Evolutionary conservation across 106 monocot genomes (phyloP), one percentile per base, ranked within the genome.

Genomic region (Phalaenopsis equestris): DNA sequence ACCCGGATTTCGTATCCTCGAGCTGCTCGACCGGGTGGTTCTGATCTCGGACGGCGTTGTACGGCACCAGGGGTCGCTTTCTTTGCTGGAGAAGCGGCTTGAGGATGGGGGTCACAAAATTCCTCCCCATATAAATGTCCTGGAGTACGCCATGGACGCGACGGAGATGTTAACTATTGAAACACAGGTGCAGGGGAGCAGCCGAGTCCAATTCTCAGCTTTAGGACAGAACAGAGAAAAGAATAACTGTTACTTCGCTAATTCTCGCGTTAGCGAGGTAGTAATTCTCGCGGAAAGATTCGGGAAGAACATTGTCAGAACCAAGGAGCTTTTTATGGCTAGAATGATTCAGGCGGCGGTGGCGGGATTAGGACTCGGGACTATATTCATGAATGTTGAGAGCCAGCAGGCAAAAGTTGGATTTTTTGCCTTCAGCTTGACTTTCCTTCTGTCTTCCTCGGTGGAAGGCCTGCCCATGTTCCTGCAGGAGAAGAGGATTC

Each of bases 401-500:
- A 85, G 91, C 80, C 38, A 87, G 30, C 94, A 88, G 58, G 78
- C 91, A 5, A 72, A 88, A 10, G 75, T 98, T 6, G 92, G 94
- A 0, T 94, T 98, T 81, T 98, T 98, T 64, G 92, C 98, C 16
- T 94, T 94, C 88, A 98, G 79, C 56, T 89, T 98, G 45, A 99
- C 98, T 21, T 99, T 92, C 79, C 77, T 93, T 3, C 90, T 99
- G 68, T 87, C 98, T 61, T 99, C 92, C 37, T 92, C 89, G 1
- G 91, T 90, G 2, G 94, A 99, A 75, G 92, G 90, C 8, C 89
- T 99, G 4, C 92, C 98, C 0, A 79, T 99, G 21, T 94, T 91
- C 87, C 83, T 99, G 12, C 89, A 89, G 42, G 98, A 98, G 85
- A 83, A 92, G 42, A 77, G 81, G 17, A 94, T 94, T 36, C 82